Evolutionary conservation across 257 asterid genomes (phyloP), one percentile per base, ranked within the genome.

Genomic region (Ophiorrhiza pumila): DNA sequence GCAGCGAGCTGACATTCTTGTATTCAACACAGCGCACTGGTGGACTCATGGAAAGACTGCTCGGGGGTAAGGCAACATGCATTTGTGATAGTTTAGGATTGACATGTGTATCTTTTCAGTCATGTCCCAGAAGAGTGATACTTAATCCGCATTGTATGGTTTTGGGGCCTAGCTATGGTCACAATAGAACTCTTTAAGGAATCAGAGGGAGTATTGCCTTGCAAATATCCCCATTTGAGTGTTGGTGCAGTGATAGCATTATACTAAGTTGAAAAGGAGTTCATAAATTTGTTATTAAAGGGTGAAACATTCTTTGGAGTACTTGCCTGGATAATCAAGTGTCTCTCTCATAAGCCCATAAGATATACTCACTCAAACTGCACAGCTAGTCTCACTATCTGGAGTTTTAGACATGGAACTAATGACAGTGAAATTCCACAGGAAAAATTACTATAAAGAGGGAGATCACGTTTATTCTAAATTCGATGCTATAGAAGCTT

Each of bases 41-140:
- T 95, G 99, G 99, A 79, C 90, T 20, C 98, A 95, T 72, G 98
- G 99, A 59, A 95, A 95, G 89, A 95, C 98, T 56, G 84, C 99
- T 50, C 92, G 96, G 68, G 99, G 99, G 99, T 89, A 73, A 46
- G 76, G 75, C 62, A 56, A 32, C 64, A 22, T 57, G 53, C 39
- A 35, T 12, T 53, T 52, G 37, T 23, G 14, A 2, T 32, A 27
- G 7, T 29, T 10, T 35, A 34, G 23, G 55, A 49, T 52, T 39
- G n/a, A 25, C 71, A 42, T 25, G 1, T 27, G 56, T 43, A 23
- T 60, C 45, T 31, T 60, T 57, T 29, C 18, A 7, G 23, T 59
- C n/a, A n/a, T n/a, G n/a, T n/a, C n/a, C n/a, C n/a, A n/a, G n/a
- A n/a, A n/a, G n/a, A n/a, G n/a, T n/a, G n/a, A 34, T 41, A 5